These are phyloP conservation scores for Trametes versicolor DNA, from an alignment of 1,284 basidiomycete species.

Conservation along the genomic window DNA sequence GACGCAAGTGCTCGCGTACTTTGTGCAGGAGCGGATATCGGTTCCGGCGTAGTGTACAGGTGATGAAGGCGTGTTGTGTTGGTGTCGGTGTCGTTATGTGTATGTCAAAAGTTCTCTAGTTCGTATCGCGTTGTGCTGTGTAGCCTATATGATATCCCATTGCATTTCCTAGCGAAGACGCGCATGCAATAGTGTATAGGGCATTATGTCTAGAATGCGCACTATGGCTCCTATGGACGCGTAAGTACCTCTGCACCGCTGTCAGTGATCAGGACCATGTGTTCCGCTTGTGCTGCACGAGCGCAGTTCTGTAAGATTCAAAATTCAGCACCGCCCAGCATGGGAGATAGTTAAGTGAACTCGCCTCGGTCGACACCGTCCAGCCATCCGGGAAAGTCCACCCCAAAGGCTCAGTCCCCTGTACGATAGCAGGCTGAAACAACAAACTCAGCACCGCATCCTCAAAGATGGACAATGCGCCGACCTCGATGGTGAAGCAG, in stretches of 20 bases:
- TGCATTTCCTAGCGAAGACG: not conserved
- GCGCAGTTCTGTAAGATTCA: slow-evolving; percentile 65
- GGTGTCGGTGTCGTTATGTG: not conserved
- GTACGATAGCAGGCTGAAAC: slow-evolving; percentile 76
- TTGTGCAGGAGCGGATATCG: slow-evolving; percentile 69
- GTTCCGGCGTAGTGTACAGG: slow-evolving; percentile 26
- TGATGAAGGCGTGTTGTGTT: not conserved
- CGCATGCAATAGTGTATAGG: no score
- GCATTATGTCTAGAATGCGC: not conserved
- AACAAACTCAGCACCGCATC: not conserved
- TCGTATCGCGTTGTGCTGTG: slow-evolving; percentile 13
- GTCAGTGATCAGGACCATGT: slow-evolving; percentile 87
- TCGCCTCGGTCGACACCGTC: slow-evolving; percentile 85
- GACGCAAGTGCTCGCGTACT: slow-evolving; percentile 64
- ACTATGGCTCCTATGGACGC: slow-evolving; percentile 20
- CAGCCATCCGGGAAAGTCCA: slow-evolving; percentile 90
- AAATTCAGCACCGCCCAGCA: not conserved
- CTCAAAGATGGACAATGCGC: slow-evolving; percentile 14
- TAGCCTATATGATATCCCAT: slow-evolving; percentile 15
- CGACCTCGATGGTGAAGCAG: slow-evolving; percentile 89
- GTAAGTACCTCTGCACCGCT: slow-evolving; percentile 75
- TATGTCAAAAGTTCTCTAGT: slow-evolving; percentile 6
- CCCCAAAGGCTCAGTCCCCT: slow-evolving; percentile 71
- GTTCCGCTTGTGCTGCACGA: slow-evolving; percentile 86
- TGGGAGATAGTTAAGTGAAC: slow-evolving; percentile 29